A percentile compares a stretch with the other conserved stretches of the same genome.
phyloP scores from a whole-genome alignment of 495 filamentous ascomycete genomes.

The Letharia lupina region DNA sequence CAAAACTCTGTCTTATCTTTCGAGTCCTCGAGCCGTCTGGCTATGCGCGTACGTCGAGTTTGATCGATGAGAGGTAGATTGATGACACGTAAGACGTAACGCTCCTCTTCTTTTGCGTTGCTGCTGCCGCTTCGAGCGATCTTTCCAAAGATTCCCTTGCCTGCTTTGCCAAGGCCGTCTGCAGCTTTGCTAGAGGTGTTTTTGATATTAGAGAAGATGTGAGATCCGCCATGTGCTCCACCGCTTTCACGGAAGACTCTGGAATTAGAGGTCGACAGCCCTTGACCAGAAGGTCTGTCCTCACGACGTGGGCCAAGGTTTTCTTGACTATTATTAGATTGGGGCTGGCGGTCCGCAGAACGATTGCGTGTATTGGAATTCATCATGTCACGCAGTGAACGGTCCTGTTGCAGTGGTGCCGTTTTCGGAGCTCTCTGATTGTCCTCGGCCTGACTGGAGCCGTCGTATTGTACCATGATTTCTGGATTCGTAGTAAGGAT shows the following conservation, averaged over 20 bases:
- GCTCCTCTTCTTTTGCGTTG: constrained; percentile 59
- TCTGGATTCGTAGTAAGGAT: constrained; percentile 18
- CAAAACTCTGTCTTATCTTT: constrained; percentile 92
- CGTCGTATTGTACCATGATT: constrained; percentile 10
- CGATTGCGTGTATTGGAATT: constrained; percentile 51
- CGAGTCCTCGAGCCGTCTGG: constrained; percentile 71
- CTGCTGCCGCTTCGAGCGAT: constrained; percentile 62
- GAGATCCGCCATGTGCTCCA: constrained; percentile 52
- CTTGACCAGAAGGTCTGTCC: constrained; percentile 12
- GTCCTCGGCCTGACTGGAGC: constrained; percentile 9
- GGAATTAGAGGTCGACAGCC: constrained; percentile 31
- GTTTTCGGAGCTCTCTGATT: constrained; percentile 39
- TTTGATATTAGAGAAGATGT: constrained; percentile 65
- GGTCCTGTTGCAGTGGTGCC: constrained; percentile 53
- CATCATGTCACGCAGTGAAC: constrained; percentile 56
- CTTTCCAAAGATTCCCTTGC: constrained; percentile 72
- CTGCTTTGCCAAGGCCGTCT: constrained; percentile 59
- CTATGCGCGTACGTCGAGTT: constrained; percentile 76
- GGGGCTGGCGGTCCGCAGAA: constrained; percentile 52
- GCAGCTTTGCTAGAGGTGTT: constrained; percentile 63
- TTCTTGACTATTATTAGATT: constrained; percentile 16
- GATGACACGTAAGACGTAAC: constrained; percentile 69
- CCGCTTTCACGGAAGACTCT: constrained; percentile 56
- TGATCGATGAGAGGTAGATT: constrained; percentile 75
- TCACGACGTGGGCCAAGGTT: constrained; percentile 3